Base-by-base conservation (phyloP, 2,329 filamentous ascomycete genomes). In the Nigrospora sphaerica region DNA sequence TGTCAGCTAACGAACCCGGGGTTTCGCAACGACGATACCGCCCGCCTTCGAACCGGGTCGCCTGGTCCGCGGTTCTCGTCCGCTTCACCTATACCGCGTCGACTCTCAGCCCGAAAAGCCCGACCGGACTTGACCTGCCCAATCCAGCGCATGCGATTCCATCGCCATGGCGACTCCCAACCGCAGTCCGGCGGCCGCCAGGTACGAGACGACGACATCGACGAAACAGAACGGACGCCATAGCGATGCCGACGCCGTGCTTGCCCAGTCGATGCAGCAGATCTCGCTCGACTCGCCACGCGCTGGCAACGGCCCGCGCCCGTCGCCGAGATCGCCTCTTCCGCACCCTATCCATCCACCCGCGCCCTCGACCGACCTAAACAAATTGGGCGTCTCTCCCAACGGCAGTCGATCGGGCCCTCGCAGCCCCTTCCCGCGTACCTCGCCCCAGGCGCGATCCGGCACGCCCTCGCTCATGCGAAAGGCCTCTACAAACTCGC, bases 401-500 rank as follows among this genome's bases (percentile, higher is more conserved):
- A 64, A 9, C 14, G 33, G 60, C 56, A 47, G 65, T 55, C 46
- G 67, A 58, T 53, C 60, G 55, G 51, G 67, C 53, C 51, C 71
- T 62, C 55, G 71, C 59, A 59, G 75, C 60, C 67, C 74, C 56
- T 45, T 74, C 59, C 50, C 60, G 57, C 58, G 57, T 9, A 28
- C 51, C 11, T 44, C 39, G 17, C 62, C 67, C 13, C 67, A 69
- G 12, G 72, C 74, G 6, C 66, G 71, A 45, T 69, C 73, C 5
- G 65, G 62, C 17, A 77, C 76, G 3, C 77, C 77, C 1, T 67
- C 69, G 0, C 63, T 82, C 6, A 61, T 77, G 35, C 71, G 75
- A 28, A 81, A 81, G 55, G 70, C 77, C 2, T 82, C 78, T 3
- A 72, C 72, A 53, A 80, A 74, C 59, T 81, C 78, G 32, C 62